Percentiles rank a stretch among this genome's conserved stretches.
Conservation (phyloP, 208 protist species). For the Naegleria lovaniensis region DNA sequence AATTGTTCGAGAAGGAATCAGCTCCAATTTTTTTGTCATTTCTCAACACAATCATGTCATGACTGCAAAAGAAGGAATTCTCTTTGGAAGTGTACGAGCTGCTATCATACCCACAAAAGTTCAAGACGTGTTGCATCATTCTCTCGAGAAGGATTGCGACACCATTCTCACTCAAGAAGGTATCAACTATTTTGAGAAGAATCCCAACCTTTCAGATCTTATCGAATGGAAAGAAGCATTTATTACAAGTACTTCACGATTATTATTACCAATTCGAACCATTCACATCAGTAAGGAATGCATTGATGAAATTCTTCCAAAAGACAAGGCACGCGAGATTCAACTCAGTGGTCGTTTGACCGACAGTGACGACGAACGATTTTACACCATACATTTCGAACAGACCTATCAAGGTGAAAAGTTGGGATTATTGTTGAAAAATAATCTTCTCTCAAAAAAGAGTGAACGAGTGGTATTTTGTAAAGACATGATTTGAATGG, state of each 20-base stretch:
- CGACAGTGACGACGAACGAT: no score
- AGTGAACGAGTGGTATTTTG: no score
- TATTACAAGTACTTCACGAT: not conserved
- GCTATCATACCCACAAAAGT: not conserved
- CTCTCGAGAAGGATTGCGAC: not conserved
- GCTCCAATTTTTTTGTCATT: slow-evolving; percentile 2
- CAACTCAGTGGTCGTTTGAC: no score
- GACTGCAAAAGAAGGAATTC: slow-evolving; percentile 4
- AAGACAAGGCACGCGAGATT: not conserved
- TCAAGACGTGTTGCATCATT: not conserved
- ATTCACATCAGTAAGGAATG: not conserved
- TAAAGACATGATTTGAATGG: no score
- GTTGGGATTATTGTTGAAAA: no score
- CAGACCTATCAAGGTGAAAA: no score
- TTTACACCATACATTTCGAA: no score
- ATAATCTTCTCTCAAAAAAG: no score
- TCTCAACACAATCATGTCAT: not conserved
- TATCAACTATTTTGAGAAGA: not conserved
- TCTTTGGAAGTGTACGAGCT: not conserved
- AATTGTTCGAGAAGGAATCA: not conserved
- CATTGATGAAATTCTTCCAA: not conserved
- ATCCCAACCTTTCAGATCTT: not conserved
- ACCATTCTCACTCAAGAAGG: not conserved
- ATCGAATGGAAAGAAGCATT: not conserved
- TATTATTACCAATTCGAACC: not conserved